These are phyloP conservation scores for Plicaturopsis crispa DNA, from an alignment of 768 basidiomycete species.

Conservation along the genomic window DNA sequence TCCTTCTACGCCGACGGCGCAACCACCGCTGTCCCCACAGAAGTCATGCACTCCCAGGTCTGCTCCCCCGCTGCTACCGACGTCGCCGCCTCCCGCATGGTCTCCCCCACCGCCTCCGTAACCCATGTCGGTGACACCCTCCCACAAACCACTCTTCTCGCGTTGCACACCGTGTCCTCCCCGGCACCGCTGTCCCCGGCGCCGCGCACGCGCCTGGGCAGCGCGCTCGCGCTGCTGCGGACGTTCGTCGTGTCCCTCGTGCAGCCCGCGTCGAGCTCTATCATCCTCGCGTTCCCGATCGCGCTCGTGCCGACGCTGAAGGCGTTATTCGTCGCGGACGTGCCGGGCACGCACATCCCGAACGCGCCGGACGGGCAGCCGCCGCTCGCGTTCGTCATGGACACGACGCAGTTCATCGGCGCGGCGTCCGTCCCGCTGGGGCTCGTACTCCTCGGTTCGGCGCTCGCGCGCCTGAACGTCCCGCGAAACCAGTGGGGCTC, in stretches of 20 bases:
- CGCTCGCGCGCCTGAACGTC: constrained; percentile 49
- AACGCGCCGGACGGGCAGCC: constrained; percentile 60
- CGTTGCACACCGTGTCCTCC: background rate
- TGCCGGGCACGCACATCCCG: constrained; percentile 35
- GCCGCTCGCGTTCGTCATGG: constrained; percentile 53
- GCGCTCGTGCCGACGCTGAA: constrained; percentile 51
- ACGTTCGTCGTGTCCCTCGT: constrained; percentile 29
- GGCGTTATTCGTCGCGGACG: constrained; percentile 43
- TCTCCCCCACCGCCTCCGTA: background rate
- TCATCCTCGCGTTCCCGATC: constrained; percentile 46
- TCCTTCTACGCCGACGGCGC: constrained; percentile 4
- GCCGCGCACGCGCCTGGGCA: background rate
- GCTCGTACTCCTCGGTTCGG: constrained; percentile 54
- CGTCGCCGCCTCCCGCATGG: background rate
- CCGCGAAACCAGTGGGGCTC: constrained; percentile 37
- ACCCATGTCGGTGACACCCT: too few relatives aligned
- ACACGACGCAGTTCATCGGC: constrained; percentile 52
- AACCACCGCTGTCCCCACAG: background rate
- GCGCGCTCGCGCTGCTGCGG: background rate
- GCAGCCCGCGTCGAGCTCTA: constrained; percentile 43
- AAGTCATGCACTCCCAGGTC: background rate
- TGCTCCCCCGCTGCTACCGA: background rate
- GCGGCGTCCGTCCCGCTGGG: constrained; percentile 58
- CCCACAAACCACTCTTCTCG: background rate
- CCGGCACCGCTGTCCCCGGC: background rate